phyloP scores from a whole-genome alignment of 140 eudicot species.

The Senecio squalidus region DNA sequence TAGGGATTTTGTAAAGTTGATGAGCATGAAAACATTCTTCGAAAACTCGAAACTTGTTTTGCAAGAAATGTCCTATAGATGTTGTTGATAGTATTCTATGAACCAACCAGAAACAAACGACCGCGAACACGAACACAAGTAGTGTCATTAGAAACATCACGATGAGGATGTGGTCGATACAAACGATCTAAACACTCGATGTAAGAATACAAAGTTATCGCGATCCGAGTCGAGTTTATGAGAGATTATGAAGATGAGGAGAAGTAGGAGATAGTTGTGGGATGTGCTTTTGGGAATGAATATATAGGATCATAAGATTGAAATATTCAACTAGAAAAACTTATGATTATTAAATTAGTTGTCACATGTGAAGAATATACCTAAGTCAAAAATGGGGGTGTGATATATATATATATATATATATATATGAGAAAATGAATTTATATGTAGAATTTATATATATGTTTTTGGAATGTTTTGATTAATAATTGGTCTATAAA shows the following conservation, averaged over 20 bases:
- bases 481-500: constrained; percentile 21
- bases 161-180: neutral
- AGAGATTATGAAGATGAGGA: neutral
- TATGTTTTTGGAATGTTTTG: constrained; percentile 12
- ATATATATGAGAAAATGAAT: constrained; percentile 25
- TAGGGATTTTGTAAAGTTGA: constrained; percentile 50
- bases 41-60: constrained; percentile 27
- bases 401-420: no score
- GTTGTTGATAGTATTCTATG: constrained; percentile 30
- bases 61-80: constrained; percentile 16
- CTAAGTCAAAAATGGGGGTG: constrained; percentile 33
- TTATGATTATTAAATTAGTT: constrained; percentile 13
- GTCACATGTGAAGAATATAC: constrained; percentile 15
- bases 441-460: neutral
- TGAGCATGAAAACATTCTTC: constrained; percentile 40
- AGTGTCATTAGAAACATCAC: constrained; percentile 23
- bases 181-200: neutral
- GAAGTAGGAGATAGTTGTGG: neutral
- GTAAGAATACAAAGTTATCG: neutral
- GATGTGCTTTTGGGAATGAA: constrained; percentile 16
- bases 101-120: constrained; percentile 22
- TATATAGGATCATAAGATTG: constrained; percentile 18
- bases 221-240: no score
- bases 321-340: no score
- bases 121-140: neutral